Conservation (phyloP, 2,329 filamentous ascomycete genomes). For the Penicillium sp. region DNA sequence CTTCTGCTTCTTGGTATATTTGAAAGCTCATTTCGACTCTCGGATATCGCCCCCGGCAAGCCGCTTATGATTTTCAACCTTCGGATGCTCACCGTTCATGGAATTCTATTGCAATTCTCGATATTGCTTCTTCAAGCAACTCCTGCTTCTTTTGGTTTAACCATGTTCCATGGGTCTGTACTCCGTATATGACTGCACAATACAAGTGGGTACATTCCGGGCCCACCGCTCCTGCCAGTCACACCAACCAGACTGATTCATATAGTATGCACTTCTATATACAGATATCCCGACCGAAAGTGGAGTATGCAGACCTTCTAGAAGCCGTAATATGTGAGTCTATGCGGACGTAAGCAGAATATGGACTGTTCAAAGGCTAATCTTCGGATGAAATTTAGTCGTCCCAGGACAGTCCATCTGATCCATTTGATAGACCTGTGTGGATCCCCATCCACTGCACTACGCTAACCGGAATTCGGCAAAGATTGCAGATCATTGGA, state of each 20-base stretch:
- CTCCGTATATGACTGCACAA: not conserved
- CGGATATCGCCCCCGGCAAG: not conserved
- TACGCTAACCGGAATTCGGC: not conserved
- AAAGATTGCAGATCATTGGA: constrained; percentile 10
- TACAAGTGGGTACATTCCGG: not conserved
- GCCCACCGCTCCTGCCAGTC: not conserved
- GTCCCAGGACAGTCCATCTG: not conserved
- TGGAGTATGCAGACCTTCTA: constrained; percentile 7
- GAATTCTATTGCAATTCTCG: not conserved
- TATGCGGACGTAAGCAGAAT: not conserved
- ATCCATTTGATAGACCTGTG: not conserved
- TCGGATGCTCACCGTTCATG: not conserved
- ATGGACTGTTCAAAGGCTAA: not conserved
- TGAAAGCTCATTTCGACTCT: not conserved
- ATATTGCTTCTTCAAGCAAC: not conserved
- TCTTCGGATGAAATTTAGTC: not conserved
- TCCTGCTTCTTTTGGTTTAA: not conserved
- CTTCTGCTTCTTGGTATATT: not conserved
- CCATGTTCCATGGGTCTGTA: not conserved
- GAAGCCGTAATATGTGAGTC: not conserved
- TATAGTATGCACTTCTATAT: not conserved
- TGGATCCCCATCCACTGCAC: not conserved
- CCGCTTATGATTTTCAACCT: not conserved
- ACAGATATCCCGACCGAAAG: not conserved
- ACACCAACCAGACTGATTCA: not conserved